Evolutionary conservation across 352 stramenopile species (phyloP).

Genomic region (Phytopythium delawarense): DNA sequence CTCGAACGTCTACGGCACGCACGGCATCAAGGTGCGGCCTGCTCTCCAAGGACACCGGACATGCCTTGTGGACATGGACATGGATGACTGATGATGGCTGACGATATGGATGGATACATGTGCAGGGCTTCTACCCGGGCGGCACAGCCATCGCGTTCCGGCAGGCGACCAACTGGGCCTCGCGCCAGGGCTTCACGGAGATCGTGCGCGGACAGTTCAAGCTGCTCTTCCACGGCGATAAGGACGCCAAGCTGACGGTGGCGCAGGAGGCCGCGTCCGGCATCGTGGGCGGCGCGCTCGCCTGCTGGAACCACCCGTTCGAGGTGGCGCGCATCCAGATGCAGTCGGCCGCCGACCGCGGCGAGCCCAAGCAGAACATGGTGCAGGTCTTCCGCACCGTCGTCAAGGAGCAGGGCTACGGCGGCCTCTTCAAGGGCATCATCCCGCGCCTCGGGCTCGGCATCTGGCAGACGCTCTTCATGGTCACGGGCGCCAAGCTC

Average conservation of each 20-base stretch:
- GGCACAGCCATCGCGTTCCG: constrained; percentile 89
- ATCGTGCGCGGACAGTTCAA: constrained; percentile 84
- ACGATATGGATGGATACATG: not conserved
- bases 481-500: constrained; percentile 90
- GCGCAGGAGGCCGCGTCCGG: constrained; percentile 81
- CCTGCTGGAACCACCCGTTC: constrained; percentile 92
- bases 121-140: constrained; percentile 84
- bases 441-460: constrained; percentile 80
- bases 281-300: constrained; percentile 81
- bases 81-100: too few species aligned
- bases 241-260: constrained; percentile 86
- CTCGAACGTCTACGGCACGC: constrained; percentile 75
- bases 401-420: constrained; percentile 77
- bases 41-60: too few species aligned
- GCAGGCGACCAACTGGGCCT: constrained; percentile 91
- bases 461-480: constrained; percentile 92
- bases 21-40: constrained; percentile 62
- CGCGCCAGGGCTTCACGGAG: constrained; percentile 88
- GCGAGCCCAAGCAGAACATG: constrained; percentile 89
- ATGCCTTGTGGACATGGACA: too few species aligned
- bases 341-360: constrained; percentile 85
- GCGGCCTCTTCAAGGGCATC: constrained; percentile 89
- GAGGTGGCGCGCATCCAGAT: constrained; percentile 91
- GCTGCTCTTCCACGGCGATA: constrained; percentile 76
- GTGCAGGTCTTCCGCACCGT: constrained; percentile 86